These are phyloP conservation scores for Stachybotrys elegans DNA, from an alignment of 2,329 filamentous ascomycete species.

Conservation along the genomic window DNA sequence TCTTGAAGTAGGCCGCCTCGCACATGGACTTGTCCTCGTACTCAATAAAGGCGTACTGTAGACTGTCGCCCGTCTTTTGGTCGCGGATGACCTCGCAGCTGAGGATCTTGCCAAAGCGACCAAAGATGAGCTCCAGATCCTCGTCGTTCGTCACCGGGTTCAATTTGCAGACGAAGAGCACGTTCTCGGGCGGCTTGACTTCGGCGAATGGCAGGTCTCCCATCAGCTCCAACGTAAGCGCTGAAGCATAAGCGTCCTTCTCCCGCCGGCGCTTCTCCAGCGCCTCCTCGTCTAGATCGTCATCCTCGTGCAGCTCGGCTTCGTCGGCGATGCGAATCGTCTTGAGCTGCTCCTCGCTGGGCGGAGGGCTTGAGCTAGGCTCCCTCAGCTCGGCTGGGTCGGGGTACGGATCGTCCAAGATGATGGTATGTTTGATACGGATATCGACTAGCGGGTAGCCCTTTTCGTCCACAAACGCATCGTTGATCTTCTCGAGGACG, in stretches of 20 bases:
- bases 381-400: conserved; percentile 74
- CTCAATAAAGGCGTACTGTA: conserved; percentile 98
- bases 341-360: conserved; percentile 78
- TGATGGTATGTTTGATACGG: conserved; percentile 84
- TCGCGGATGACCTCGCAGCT: conserved; percentile 96
- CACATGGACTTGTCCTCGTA: conserved; percentile 90
- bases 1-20: conserved; percentile 96
- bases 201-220: conserved; percentile 96
- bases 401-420: conserved; percentile 87
- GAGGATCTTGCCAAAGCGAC: conserved; percentile 89
- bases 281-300: conserved; percentile 68
- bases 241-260: conserved; percentile 87
- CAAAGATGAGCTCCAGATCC: conserved; percentile 93
- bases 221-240: conserved; percentile 94
- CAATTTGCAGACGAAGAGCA: conserved; percentile 96
- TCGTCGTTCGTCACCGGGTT: conserved; percentile 95
- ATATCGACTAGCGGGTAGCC: conserved; percentile 91
- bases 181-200: conserved; percentile 94
- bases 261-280: conserved; percentile 77
- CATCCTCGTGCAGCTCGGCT: conserved; percentile 71
- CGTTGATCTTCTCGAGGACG: conserved; percentile 87
- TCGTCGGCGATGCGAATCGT: conserved; percentile 91
- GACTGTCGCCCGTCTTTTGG: conserved; percentile 85
- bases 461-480: conserved; percentile 78
- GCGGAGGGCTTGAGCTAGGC: conserved; percentile 73